A percentile compares a stretch with the other conserved stretches of the same genome.
These are phyloP conservation scores for Plasmodium vivax DNA, from an alignment of 169 alveolate species.

Conservation along the genomic window DNA sequence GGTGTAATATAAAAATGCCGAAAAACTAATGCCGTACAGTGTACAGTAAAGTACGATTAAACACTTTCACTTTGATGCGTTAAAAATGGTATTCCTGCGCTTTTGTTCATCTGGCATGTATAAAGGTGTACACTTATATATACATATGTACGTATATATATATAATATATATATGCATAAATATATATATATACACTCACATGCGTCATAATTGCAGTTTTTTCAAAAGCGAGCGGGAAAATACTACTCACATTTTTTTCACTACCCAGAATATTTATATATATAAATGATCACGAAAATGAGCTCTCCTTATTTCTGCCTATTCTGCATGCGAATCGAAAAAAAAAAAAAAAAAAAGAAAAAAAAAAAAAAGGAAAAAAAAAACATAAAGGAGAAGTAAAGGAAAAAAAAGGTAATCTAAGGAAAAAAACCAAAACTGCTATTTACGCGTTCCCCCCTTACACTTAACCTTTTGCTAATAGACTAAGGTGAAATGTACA, in stretches of 20 bases:
- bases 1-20: neutral
- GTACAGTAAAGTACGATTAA: neutral
- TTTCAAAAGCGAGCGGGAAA: neutral
- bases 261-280: neutral
- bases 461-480: neutral
- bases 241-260: neutral
- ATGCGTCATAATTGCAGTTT: neutral
- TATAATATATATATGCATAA: neutral
- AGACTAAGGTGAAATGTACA: neutral
- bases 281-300: neutral
- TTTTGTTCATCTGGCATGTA: neutral
- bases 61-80: neutral
- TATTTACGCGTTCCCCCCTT: neutral
- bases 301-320: neutral
- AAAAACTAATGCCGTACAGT: neutral
- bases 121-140: neutral
- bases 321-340: slow-evolving; percentile 12
- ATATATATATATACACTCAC: neutral
- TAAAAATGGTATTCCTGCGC: neutral
- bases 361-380: neutral
- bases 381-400: neutral
- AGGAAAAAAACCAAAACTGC: neutral
- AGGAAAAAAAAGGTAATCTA: neutral
- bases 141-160: neutral
- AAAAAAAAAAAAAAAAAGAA: neutral